Conservation (phyloP, 2,329 filamentous ascomycete species). For the Pseudogymnoascus sp. region DNA sequence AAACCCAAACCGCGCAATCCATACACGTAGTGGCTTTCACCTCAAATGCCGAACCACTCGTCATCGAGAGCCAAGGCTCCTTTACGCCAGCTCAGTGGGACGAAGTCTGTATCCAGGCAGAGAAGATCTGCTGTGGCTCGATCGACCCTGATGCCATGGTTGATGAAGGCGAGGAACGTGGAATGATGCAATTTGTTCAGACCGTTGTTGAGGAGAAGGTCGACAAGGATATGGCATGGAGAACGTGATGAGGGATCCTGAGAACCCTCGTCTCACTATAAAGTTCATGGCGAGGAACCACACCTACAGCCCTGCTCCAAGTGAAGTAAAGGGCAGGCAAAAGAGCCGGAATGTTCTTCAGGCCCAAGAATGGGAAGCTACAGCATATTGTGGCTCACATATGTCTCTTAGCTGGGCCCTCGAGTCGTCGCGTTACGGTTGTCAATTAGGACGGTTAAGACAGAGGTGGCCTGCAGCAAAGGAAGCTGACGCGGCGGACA, state of each 20-base stretch:
- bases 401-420: neutral
- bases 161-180: conserved; percentile 34
- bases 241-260: conserved; percentile 25
- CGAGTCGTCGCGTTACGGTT: neutral
- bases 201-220: conserved; percentile 52
- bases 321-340: neutral
- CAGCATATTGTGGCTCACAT: neutral
- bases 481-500: neutral
- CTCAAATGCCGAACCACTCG: conserved; percentile 60
- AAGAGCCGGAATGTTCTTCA: neutral
- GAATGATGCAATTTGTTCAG: conserved; percentile 52
- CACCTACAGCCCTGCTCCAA: neutral
- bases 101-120: conserved; percentile 54
- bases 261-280: neutral
- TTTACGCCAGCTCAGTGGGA: conserved; percentile 75
- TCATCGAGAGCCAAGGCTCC: conserved; percentile 72
- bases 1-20: conserved; percentile 56
- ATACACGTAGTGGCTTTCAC: conserved; percentile 79
- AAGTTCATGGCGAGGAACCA: neutral
- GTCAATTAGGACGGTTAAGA: neutral
- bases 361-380: neutral
- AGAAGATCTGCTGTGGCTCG: conserved; percentile 51
- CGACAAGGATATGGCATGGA: conserved; percentile 47
- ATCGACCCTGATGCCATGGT: conserved; percentile 22
- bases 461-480: neutral